A percentile compares a stretch with the other conserved stretches of the same genome.
These are phyloP conservation scores for Candida germanica DNA, from an alignment of 805 yeast genomes.

Conservation along the genomic window DNA sequence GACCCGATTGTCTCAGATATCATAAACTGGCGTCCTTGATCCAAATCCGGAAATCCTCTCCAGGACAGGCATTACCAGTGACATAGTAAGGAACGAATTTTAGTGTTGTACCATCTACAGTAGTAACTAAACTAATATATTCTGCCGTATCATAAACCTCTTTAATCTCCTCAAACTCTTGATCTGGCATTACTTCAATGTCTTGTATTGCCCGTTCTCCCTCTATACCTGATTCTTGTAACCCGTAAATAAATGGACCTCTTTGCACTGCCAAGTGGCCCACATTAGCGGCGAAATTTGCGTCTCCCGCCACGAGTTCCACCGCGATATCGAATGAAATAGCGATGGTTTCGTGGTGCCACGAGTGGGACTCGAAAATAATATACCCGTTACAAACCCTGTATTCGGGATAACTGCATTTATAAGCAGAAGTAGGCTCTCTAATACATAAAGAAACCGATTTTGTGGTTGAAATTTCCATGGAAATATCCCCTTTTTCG, in stretches of 20 bases:
- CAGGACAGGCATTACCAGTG: constrained; percentile 18
- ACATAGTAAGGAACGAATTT: constrained; percentile 18
- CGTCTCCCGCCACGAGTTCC: constrained; percentile 13
- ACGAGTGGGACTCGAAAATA: constrained; percentile 6
- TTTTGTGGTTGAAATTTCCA: constrained; percentile 5
- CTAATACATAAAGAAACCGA: constrained; percentile 14
- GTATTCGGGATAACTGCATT: constrained; percentile 2
- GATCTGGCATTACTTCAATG: constrained; percentile 6
- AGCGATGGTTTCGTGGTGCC: constrained; percentile 6
- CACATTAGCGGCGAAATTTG: constrained; percentile 15
- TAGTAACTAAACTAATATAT: constrained; percentile 12
- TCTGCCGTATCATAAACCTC: constrained; percentile 6
- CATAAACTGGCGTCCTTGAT: constrained; percentile 4
- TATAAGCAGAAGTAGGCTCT: constrained; percentile 10
- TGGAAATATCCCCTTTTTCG: constrained; percentile 9
- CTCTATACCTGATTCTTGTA: constrained; percentile 14
- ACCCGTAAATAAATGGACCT: constrained; percentile 19
- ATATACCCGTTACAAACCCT: constrained; percentile 12
- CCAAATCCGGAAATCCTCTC: constrained; percentile 20
- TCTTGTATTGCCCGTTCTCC: constrained; percentile 9
- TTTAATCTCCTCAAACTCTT: constrained; percentile 4
- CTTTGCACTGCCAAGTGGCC: constrained; percentile 17
- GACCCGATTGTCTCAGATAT: too few relatives aligned
- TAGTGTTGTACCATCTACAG: constrained; percentile 5
- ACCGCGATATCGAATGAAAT: constrained; percentile 13